Percentiles rank a stretch among this genome's conserved stretches.
Conservation (phyloP, 2,329 filamentous ascomycete species). For the Nigrospora oryzae region DNA sequence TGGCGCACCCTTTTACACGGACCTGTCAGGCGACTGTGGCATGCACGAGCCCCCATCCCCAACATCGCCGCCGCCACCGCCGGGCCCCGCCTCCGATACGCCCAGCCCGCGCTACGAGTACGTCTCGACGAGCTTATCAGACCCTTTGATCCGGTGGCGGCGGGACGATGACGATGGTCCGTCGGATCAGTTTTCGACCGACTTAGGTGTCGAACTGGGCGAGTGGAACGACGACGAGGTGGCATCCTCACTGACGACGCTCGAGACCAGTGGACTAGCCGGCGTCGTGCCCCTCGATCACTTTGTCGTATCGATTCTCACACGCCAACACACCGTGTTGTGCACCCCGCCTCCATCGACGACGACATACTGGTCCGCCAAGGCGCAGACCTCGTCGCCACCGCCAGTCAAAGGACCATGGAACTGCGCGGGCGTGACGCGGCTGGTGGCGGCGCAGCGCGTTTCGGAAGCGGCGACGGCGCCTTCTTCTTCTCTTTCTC, state of each 20-base stretch:
- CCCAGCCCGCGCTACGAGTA: constrained; percentile 40
- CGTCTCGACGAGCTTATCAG: constrained; percentile 42
- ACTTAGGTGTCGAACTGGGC: constrained; percentile 17
- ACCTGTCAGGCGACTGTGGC: constrained; percentile 62
- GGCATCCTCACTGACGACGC: constrained; percentile 28
- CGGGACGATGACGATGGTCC: too few species aligned
- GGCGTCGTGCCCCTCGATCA: constrained; percentile 55
- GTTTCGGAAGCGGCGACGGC: too few species aligned
- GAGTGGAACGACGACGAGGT: constrained; percentile 30
- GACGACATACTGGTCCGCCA: too few species aligned
- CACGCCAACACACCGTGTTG: constrained; percentile 18
- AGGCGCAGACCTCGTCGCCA: too few species aligned
- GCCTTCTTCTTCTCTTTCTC: too few species aligned
- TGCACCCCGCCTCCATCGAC: too few species aligned
- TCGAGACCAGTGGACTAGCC: constrained; percentile 52
- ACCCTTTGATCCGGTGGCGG: constrained; percentile 2
- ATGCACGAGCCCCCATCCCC: constrained; percentile 21
- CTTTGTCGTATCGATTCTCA: constrained; percentile 48
- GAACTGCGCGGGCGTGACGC: too few species aligned
- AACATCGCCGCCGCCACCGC: constrained; percentile 5
- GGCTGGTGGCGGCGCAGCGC: too few species aligned
- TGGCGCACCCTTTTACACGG: constrained; percentile 71
- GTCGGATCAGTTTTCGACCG: constrained; percentile 12
- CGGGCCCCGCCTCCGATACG: constrained; percentile 15
- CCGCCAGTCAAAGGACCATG: too few species aligned